These are phyloP conservation scores for Arthonia radiata DNA, from an alignment of 495 filamentous ascomycete genomes.

Conservation along the genomic window DNA sequence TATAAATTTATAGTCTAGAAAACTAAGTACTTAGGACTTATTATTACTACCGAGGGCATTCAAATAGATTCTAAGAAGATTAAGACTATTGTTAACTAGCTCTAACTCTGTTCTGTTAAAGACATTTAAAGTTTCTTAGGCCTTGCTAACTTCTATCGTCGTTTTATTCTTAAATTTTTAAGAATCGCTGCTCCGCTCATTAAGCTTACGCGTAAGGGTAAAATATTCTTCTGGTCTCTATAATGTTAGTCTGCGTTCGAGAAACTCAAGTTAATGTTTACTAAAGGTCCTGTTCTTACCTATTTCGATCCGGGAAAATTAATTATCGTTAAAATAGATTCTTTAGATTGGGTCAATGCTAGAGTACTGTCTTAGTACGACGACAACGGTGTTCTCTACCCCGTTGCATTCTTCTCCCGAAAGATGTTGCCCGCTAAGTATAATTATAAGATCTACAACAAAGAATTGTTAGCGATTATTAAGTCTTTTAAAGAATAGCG, in stretches of 20 bases:
- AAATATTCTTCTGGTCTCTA: constrained; percentile 7
- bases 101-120: constrained; percentile 6
- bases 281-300: constrained; percentile 9
- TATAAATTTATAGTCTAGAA: constrained; percentile 9
- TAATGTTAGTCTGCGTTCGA: constrained; percentile 25
- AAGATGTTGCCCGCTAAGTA: constrained; percentile 8
- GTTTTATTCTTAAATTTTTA: constrained; percentile 11
- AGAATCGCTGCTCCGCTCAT: constrained; percentile 4
- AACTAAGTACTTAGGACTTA: constrained; percentile 10
- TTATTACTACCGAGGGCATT: constrained; percentile 8
- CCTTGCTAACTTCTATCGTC: constrained; percentile 15
- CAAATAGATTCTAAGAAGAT: constrained; percentile 10
- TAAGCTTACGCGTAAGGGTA: constrained; percentile 5
- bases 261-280: constrained; percentile 21
- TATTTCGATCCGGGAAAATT: constrained; percentile 8
- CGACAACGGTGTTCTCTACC: constrained; percentile 6
- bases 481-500: constrained; percentile 12
- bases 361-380: constrained; percentile 9
- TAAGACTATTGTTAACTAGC: constrained; percentile 9
- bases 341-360: constrained; percentile 6
- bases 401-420: constrained; percentile 11
- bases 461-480: constrained; percentile 17
- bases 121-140: constrained; percentile 10
- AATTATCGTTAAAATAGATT: constrained; percentile 9
- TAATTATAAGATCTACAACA: constrained; percentile 14